These are phyloP conservation scores for Pythium sp. DNA, from an alignment of 352 stramenopile species.

Conservation along the genomic window DNA sequence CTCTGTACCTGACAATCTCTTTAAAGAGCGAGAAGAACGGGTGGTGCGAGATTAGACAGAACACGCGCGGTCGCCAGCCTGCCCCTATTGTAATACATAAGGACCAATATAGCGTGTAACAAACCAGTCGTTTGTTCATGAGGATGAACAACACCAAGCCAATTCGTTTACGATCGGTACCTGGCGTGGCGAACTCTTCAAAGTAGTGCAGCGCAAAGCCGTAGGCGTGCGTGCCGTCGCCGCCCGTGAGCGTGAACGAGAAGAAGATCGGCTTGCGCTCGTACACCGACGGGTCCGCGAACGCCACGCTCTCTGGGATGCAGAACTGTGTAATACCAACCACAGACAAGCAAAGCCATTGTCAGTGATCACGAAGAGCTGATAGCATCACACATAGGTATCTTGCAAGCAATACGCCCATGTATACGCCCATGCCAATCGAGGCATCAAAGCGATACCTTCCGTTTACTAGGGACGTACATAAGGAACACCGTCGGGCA, in stretches of 20 bases:
- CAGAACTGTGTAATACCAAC: slow-evolving; percentile 49
- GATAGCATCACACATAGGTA: neutral
- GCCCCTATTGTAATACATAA: slow-evolving; percentile 6
- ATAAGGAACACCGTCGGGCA: slow-evolving; percentile 66
- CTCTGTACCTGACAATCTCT: slow-evolving; percentile 56
- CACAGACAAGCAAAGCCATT: neutral
- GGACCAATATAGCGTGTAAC: neutral
- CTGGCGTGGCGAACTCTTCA: slow-evolving; percentile 24
- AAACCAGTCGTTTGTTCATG: neutral
- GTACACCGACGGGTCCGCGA: slow-evolving; percentile 39
- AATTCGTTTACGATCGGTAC: slow-evolving; percentile 10
- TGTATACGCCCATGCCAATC: neutral
- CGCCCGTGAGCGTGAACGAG: slow-evolving; percentile 77
- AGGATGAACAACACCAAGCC: neutral
- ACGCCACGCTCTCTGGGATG: slow-evolving; percentile 51
- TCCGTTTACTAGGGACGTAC: slow-evolving; percentile 28
- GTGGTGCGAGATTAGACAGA: slow-evolving; percentile 79
- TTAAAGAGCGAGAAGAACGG: slow-evolving; percentile 84
- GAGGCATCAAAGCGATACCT: neutral
- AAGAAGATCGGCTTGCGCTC: slow-evolving; percentile 73
- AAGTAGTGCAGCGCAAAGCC: slow-evolving; percentile 70
- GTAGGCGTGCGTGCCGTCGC: slow-evolving; percentile 65
- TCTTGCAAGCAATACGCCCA: neutral
- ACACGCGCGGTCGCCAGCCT: slow-evolving; percentile 50
- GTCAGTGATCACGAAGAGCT: neutral